Evolutionary conservation across 805 yeast species (phyloP), one percentile per base, ranked within the genome.

Genomic region (Metschnikowia orientalis): DNA sequence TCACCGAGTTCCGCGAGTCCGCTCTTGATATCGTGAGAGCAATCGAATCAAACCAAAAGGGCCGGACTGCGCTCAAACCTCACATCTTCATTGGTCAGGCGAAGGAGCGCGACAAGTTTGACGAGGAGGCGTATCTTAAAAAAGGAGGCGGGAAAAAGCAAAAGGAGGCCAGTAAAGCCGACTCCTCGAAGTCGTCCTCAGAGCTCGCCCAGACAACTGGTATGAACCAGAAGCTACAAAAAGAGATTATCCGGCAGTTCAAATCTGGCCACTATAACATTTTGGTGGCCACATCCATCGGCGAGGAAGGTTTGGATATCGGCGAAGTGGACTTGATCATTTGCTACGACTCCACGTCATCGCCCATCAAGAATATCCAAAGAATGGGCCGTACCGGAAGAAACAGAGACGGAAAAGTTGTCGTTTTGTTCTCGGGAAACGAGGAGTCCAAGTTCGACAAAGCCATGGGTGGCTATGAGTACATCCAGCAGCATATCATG

Each of bases 321-420:
- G 98, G 98, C 19, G 97, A 94, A 54, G 99, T 92, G 33, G 98
- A 92, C 57, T 55, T 92, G 48, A 90, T 92, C 45, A 71, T 92
- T 6, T 89, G 96, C 53, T 92, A 78, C 58, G 98, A 92, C 51
- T 85, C 95, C 0, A 88, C 97, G 0, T 71, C 88, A 18, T 86
- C 95, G 27, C 97, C 97, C 0, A 90, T 92, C 37, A 85, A 94
- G 38, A 88, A 84, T 47, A 73, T 92, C 24, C 99, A 92, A 55
- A 66, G 99, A 47, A 87, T 92, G 94, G 99, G 99, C 17, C 77
- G 99, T 61, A 92, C 99, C 0, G 99, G 98, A 12, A 79, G 99
- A 60, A 86, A 87, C 52, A 67, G 96, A 47, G 87, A 84, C 47
- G 99, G 99, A 24, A 74, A 72, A 38, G 84, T 92, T 2, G 61